These are phyloP conservation scores for Flaveria sonorensis DNA, from an alignment of 129 eudicot genomes.

Conservation along the genomic window DNA sequence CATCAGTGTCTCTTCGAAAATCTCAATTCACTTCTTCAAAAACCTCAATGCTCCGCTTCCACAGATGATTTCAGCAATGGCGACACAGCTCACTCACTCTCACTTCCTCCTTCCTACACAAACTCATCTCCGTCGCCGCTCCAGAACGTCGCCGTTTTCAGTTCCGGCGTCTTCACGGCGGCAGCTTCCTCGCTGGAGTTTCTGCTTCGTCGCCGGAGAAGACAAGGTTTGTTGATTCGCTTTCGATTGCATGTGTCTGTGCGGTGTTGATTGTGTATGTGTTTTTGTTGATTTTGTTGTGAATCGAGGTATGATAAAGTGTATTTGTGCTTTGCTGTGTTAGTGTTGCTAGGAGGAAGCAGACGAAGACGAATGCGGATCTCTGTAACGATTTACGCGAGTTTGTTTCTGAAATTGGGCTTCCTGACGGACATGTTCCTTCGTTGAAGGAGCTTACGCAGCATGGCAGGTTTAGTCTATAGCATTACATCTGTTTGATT, in stretches of 20 bases:
- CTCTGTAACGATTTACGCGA: slow-evolving; percentile 66
- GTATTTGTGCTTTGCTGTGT: slow-evolving; percentile 17
- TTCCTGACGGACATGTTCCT: slow-evolving; percentile 78
- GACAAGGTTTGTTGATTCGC: slow-evolving; percentile 28
- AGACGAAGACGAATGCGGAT: slow-evolving; percentile 66
- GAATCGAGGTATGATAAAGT: not conserved
- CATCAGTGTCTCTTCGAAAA: slow-evolving; percentile 8
- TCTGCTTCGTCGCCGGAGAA: slow-evolving; percentile 26
- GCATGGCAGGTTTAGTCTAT: slow-evolving; percentile 65
- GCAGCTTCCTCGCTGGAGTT: slow-evolving; percentile 17
- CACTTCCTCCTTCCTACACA: slow-evolving; percentile 32
- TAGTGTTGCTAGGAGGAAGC: slow-evolving; percentile 47
- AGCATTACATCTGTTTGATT: slow-evolving; percentile 20
- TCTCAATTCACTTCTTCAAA: not conserved
- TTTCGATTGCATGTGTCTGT: slow-evolving; percentile 24
- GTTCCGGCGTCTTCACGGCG: slow-evolving; percentile 24
- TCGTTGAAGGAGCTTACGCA: slow-evolving; percentile 75
- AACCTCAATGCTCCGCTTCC: slow-evolving; percentile 29
- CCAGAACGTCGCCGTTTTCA: slow-evolving; percentile 25
- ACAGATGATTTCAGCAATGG: slow-evolving; percentile 24
- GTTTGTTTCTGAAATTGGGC: slow-evolving; percentile 56
- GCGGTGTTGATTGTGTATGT: not conserved
- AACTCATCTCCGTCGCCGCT: slow-evolving; percentile 25
- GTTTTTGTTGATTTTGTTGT: not conserved
- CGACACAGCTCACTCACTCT: slow-evolving; percentile 34